These are phyloP conservation scores for Pisolithus orientalis DNA, from an alignment of 768 basidiomycete genomes.

Conservation along the genomic window DNA sequence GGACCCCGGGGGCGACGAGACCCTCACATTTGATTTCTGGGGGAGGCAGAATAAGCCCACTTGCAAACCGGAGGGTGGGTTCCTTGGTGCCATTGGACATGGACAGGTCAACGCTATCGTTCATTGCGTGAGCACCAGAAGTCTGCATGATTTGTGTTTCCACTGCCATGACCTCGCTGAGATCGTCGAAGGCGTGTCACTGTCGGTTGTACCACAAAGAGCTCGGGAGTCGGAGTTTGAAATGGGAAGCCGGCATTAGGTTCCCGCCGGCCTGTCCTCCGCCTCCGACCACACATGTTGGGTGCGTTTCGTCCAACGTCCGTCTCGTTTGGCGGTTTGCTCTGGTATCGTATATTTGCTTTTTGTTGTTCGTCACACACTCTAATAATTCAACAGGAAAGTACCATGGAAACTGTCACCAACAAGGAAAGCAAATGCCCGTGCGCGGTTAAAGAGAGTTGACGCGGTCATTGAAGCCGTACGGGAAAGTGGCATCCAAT, in stretches of 20 bases:
- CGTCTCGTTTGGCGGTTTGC: slow-evolving; percentile 66
- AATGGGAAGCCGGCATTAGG: slow-evolving; percentile 15
- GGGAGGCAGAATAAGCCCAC: slow-evolving; percentile 90
- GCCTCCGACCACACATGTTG: slow-evolving; percentile 55
- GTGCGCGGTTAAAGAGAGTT: slow-evolving; percentile 84
- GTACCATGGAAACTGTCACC: slow-evolving; percentile 87
- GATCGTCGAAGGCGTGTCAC: slow-evolving; percentile 3
- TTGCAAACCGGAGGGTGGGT: slow-evolving; percentile 51
- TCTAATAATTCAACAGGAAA: slow-evolving; percentile 58
- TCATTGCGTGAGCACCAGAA: slow-evolving; percentile 37
- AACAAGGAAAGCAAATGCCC: slow-evolving; percentile 89
- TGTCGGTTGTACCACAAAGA: neutral
- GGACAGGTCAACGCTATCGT: slow-evolving; percentile 36
- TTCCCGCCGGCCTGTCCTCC: neutral
- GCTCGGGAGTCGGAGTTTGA: slow-evolving; percentile 20
- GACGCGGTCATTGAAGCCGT: slow-evolving; percentile 92
- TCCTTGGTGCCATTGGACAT: slow-evolving; percentile 32
- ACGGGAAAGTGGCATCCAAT: slow-evolving; percentile 72
- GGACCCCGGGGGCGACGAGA: neutral
- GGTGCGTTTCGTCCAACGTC: slow-evolving; percentile 76
- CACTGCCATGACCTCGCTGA: slow-evolving; percentile 39
- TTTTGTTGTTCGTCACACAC: neutral
- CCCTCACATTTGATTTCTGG: slow-evolving; percentile 85
- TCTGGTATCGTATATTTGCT: slow-evolving; percentile 55
- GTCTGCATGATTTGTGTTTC: slow-evolving; percentile 32